Base-by-base conservation (phyloP, 1,284 basidiomycete species). In the Trichosporon sp. region DNA sequence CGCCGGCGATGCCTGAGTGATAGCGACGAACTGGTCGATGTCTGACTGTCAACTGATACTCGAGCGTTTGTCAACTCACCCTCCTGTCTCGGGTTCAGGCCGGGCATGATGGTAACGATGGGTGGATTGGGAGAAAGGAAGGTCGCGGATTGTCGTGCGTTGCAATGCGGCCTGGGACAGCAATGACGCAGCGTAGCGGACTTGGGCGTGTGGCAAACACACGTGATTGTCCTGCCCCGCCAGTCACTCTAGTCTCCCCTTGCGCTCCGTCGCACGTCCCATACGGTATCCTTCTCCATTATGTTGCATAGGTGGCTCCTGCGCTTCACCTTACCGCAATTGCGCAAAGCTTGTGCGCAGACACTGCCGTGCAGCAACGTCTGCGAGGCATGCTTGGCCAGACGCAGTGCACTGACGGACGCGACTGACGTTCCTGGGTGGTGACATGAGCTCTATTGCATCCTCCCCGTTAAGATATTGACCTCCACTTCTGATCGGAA, bases 1-100 rank as follows among this genome's bases (percentile, higher is more conserved):
- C 29, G 74, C 72, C 13, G 73, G 73, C 25, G 75, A 73, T 18
- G 81, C 77, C 69, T 80, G 77, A 13, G 83, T 84, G 60, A 84
- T 77, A 25, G 77, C 77, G 29, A 81, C 75, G 58, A 84, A 84
- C 62, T 80, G 76, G 53, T 80, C 77, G 70, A 81, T 78, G 65
- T 81, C 81, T 81, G 70, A 23, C 23, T 25, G 65, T 63, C 44
- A 64, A 68, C 11, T 27, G 1, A 15, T n/a, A 9, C n/a, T 18
- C 29, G 35, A 3, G 11, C 18, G 25, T 0, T 15, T 25, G 4
- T 6, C 5, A 21, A 65, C 75, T 72, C 64, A 78, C 78, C 78
- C 68, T 79, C 69, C 64, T 76, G 73, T 62, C 73, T 75, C 23
- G 77, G 72, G 44, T 77, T 76, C 47, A 78, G 72, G 34, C 76